Evolutionary conservation across 176 grass and related monocot genomes (phyloP), one percentile per base, ranked within the genome.

Genomic region (Cenchrus purpureus): DNA sequence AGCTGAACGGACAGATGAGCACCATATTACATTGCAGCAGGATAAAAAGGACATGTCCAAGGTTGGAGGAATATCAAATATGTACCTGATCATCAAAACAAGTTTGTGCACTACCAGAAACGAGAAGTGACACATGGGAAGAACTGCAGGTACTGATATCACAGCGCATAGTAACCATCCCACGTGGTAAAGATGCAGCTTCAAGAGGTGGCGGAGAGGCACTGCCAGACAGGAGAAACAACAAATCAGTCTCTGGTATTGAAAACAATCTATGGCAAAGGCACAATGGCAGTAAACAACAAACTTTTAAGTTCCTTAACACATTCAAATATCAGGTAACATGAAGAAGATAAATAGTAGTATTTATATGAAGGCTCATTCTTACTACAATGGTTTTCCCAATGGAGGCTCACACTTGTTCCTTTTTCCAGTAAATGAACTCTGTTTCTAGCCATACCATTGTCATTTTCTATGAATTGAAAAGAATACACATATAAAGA

Each of bases 71-170:
- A 84, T 40, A 40, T 40, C 37, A 40, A 40, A 40, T 84, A n/a
- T 25, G 7, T 97, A 97, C 94, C 87, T 90, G 89, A 40, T 99
- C 93, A 64, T 99, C 93, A 86, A 99, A 99, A 90, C 97, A 99
- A 89, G 94, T 99, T n/a, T 99, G 97, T 65, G 97, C 93, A 53
- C 97, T 96, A 48, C 93, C 97, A 83, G 97, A 99, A 72, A 99
- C 97, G 0, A 99, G 81, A 44, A 99, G 89, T 56, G 97, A 99
- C 29, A 99, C 92, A 82, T 99, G 97, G 83, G 97, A 91, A 44
- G 78, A 89, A 90, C 97, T 99, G 73, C 87, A 92, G 49, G 97
- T 99, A 59, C 82, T 91, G 60, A 99, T 76, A 81, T 99, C 97
- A 65, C 97, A 99, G 31, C 97, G 93, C 97, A 99, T 99, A 10